Base-by-base conservation (phyloP, 2,329 filamentous ascomycete genomes). In the Albifimbria verrucaria region DNA sequence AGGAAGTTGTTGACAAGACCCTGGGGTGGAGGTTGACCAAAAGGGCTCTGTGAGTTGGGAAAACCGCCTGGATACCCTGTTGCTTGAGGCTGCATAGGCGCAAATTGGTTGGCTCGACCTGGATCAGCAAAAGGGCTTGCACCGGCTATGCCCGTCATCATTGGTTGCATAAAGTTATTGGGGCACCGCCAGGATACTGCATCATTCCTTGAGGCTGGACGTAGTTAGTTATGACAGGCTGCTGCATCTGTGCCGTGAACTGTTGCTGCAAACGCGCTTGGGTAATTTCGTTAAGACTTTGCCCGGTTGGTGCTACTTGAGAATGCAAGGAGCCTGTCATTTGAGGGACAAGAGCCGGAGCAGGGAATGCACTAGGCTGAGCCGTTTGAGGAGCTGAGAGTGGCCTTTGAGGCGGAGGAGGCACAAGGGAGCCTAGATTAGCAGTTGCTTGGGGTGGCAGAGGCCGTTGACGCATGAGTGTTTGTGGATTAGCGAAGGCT, bases 301-400 rank as follows among this genome's bases (percentile, higher is more conserved):
- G 89, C 12, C 91, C 90, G 3, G 83, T 81, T 25, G 87, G 83
- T 24, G 89, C 87, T 52, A 90, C 77, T 57, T 85, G 85, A 11
- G 75, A 74, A 64, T 84, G 82, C 51, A 82, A 53, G 20, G 64
- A 78, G 9, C 93, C 92, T 5, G 94, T 97, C 70, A 92, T 82
- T 67, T 97, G 93, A 50, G 91, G 86, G 67, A 92, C 87, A 60
- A 97, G 72, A 17, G 90, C 86, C 48, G 90, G 85, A 18, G 88
- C 82, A 7, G 82, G 81, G 68, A 95, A 94, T 4, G 78, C 80
- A 68, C 81, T 92, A 45, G 85, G 85, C 65, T 88, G 88, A 48
- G 83, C 87, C 51, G 91, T 89, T 67, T 91, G 89, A 23, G 94
- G 93, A 39, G 94, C 93, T 41, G 93, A 97, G 12, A 94, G 79